Conservation (phyloP, 2,329 filamentous ascomycete species). For the Raffaelea arxii region DNA sequence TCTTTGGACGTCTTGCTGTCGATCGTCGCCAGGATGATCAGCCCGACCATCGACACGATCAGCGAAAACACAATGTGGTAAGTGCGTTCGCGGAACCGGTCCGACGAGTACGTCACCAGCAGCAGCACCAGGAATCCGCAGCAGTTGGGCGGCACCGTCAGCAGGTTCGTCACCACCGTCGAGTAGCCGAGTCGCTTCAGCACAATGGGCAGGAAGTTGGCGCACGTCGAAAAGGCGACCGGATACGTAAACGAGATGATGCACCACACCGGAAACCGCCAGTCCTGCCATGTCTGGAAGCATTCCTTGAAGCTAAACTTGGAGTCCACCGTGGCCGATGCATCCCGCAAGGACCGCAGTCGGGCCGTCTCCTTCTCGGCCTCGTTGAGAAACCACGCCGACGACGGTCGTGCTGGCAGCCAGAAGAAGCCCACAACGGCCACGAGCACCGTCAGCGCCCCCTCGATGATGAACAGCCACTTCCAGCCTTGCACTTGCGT, state of each 20-base stretch:
- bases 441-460: slow-evolving; percentile 10
- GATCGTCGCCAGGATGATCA: slow-evolving; percentile 10
- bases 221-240: slow-evolving; percentile 9
- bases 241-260: slow-evolving; percentile 10
- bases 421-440: slow-evolving; percentile 12
- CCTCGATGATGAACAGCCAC: slow-evolving; percentile 15
- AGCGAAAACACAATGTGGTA: slow-evolving; percentile 11
- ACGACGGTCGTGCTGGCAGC: slow-evolving; percentile 11
- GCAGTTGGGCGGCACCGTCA: slow-evolving; percentile 14
- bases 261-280: slow-evolving; percentile 6
- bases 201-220: slow-evolving; percentile 13
- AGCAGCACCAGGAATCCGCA: slow-evolving; percentile 10
- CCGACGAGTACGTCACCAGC: slow-evolving; percentile 10
- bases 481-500: slow-evolving; percentile 6
- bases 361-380: slow-evolving; percentile 12
- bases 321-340: slow-evolving; percentile 9
- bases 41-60: not conserved
- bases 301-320: slow-evolving; percentile 6
- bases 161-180: slow-evolving; percentile 12
- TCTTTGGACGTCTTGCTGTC: slow-evolving; percentile 5
- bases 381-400: slow-evolving; percentile 11
- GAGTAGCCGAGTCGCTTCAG: slow-evolving; percentile 11
- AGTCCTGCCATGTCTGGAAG: slow-evolving; percentile 5
- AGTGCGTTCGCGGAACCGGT: slow-evolving; percentile 11
- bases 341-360: slow-evolving; percentile 9